These are phyloP conservation scores for Diospyros kaki DNA, from an alignment of 148 eudicot species.

Conservation along the genomic window DNA sequence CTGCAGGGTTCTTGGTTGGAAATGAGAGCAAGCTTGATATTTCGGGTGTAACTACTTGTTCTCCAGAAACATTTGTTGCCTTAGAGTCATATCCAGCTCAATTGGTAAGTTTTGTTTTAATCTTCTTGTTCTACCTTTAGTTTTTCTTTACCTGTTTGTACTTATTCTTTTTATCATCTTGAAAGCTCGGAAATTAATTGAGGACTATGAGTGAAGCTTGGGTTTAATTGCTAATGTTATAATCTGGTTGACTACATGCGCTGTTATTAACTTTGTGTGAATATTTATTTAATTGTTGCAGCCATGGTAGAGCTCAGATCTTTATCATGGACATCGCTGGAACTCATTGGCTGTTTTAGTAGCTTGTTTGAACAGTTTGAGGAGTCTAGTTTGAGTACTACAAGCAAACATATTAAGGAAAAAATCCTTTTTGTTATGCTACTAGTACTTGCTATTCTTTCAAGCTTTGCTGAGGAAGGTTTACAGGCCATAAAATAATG, in stretches of 20 bases:
- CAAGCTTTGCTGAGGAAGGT: too few species aligned
- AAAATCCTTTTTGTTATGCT: too few species aligned
- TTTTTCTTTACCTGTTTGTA: background rate
- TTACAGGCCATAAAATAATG: too few species aligned
- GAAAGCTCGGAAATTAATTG: background rate
- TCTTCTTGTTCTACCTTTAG: background rate
- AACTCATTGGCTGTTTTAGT: background rate
- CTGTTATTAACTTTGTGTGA: background rate
- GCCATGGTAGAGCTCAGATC: background rate
- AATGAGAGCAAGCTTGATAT: conserved; percentile 32
- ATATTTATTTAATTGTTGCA: background rate
- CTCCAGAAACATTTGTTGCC: conserved; percentile 23
- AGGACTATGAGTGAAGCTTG: background rate
- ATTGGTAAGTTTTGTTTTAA: conserved; percentile 31
- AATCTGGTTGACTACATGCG: background rate
- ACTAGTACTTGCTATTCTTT: too few species aligned
- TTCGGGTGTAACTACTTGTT: conserved; percentile 22
- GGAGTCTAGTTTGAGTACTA: too few species aligned
- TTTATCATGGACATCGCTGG: background rate
- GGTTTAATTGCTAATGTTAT: background rate
- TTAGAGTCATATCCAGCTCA: conserved; percentile 25
- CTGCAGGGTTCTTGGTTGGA: conserved; percentile 36
- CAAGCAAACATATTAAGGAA: too few species aligned
- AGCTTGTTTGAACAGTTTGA: background rate
- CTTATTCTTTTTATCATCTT: background rate